These are phyloP conservation scores for Aspergillus bertholletiae DNA, from an alignment of 495 filamentous ascomycete genomes.

Conservation along the genomic window DNA sequence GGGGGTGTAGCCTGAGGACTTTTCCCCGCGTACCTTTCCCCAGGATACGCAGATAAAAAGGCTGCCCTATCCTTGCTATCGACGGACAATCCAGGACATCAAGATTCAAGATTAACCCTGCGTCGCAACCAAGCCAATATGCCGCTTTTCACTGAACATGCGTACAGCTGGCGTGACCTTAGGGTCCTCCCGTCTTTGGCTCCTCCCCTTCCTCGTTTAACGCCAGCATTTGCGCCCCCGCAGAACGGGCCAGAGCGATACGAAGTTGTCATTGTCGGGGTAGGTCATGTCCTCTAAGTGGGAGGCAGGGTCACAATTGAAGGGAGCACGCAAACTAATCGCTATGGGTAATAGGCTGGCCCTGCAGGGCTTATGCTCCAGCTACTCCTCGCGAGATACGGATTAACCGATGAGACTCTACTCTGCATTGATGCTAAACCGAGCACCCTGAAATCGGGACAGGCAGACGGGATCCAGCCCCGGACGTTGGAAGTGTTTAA, in stretches of 20 bases:
- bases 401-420: slow-evolving; percentile 37
- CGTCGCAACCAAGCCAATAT: too few relatives aligned
- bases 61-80: too few relatives aligned
- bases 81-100: too few relatives aligned
- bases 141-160: slow-evolving; percentile 31
- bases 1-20: too few relatives aligned
- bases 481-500: slow-evolving; percentile 63
- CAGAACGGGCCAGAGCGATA: slow-evolving; percentile 14
- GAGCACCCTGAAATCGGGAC: slow-evolving; percentile 44
- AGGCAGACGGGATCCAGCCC: slow-evolving; percentile 61
- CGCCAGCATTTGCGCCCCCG: slow-evolving; percentile 13
- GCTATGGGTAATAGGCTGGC: slow-evolving; percentile 29
- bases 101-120: too few relatives aligned
- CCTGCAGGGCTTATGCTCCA: slow-evolving; percentile 47
- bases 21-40: too few relatives aligned
- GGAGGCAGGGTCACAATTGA: too few relatives aligned
- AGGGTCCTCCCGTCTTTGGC: slow-evolving; percentile 19
- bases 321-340: too few relatives aligned
- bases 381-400: slow-evolving; percentile 46
- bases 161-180: slow-evolving; percentile 18
- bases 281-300: too few relatives aligned
- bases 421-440: slow-evolving; percentile 47
- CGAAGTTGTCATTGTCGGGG: slow-evolving; percentile 22
- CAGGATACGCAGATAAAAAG: too few relatives aligned
- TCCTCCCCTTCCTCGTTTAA: slow-evolving; percentile 19